Percentiles rank a stretch among this genome's conserved stretches.
These are phyloP conservation scores for Letharia lupina DNA, from an alignment of 495 filamentous ascomycete genomes.

Conservation along the genomic window DNA sequence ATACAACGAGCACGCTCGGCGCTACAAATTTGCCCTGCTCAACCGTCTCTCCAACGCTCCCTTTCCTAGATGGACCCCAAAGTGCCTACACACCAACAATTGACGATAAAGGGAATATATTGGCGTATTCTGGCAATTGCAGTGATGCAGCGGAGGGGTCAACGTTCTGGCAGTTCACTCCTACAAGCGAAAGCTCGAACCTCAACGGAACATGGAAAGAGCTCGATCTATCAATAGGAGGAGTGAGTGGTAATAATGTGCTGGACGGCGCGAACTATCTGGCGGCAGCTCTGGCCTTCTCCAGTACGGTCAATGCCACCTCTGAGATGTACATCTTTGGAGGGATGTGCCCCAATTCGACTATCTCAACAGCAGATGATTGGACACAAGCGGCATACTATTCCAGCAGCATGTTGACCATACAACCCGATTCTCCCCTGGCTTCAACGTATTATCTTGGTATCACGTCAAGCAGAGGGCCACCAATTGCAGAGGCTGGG, in stretches of 20 bases:
- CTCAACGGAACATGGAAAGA: conserved; percentile 52
- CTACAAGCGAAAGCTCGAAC: conserved; percentile 31
- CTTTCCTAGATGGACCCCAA: conserved; percentile 48
- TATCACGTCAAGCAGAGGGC: conserved; percentile 40
- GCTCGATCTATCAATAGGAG: conserved; percentile 23
- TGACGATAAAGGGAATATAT: conserved; percentile 56
- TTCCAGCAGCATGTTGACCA: conserved; percentile 61
- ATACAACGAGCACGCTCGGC: conserved; percentile 50
- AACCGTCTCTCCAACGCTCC: conserved; percentile 52
- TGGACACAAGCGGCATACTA: conserved; percentile 64
- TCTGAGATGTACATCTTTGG: conserved; percentile 66
- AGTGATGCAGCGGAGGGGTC: conserved; percentile 33
- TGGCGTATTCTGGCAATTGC: conserved; percentile 65
- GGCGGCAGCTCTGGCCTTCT: conserved; percentile 58
- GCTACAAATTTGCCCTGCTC: conserved; percentile 43
- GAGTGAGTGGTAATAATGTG: conserved; percentile 28
- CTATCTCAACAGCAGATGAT: conserved; percentile 32
- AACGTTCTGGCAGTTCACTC: conserved; percentile 49
- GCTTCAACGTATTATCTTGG: conserved; percentile 33
- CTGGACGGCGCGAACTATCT: conserved; percentile 57
- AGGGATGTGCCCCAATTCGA: conserved; percentile 70
- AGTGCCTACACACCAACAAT: conserved; percentile 55
- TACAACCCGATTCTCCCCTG: conserved; percentile 39
- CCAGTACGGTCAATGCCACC: conserved; percentile 43
- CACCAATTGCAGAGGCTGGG: conserved; percentile 75